Evolutionary conservation across 176 grass and related monocot genomes (phyloP).

Genomic region (Poa pratensis): DNA sequence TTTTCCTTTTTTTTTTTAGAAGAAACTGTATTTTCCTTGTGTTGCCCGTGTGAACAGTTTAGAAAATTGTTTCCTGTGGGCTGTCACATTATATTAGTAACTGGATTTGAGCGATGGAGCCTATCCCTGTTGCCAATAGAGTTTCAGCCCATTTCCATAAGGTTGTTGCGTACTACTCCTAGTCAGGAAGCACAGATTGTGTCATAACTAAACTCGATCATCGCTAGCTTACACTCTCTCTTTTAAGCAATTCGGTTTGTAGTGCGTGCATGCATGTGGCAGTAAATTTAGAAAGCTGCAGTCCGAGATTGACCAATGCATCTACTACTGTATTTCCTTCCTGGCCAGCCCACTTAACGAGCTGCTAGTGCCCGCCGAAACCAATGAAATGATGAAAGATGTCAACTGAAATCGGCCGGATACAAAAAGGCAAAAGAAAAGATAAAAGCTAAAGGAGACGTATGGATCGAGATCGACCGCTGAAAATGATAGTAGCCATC

Average conservation of each 20-base stretch:
- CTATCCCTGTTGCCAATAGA: too few relatives aligned
- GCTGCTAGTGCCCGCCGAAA: background rate
- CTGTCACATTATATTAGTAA: too few relatives aligned
- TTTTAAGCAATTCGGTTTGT: too few relatives aligned
- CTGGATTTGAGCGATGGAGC: too few relatives aligned
- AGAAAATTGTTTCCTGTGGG: too few relatives aligned
- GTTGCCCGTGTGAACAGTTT: too few relatives aligned
- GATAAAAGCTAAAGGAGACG: slow-evolving; percentile 5
- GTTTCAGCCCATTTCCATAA: too few relatives aligned
- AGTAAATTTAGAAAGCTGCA: slow-evolving; percentile 20
- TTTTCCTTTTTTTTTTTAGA: too few relatives aligned
- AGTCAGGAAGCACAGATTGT: background rate
- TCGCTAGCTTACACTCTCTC: background rate
- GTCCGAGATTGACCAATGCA: background rate
- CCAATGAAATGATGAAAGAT: background rate
- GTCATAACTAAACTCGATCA: background rate
- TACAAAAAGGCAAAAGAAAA: slow-evolving; percentile 15
- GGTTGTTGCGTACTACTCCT: too few relatives aligned
- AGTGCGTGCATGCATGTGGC: background rate
- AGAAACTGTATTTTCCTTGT: too few relatives aligned
- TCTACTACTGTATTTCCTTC: background rate
- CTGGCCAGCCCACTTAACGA: background rate
- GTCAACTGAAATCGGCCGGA: background rate
- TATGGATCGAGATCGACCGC: background rate
- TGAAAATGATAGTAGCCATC: slow-evolving; percentile 19